Base-by-base conservation (phyloP, 2,329 filamentous ascomycete genomes). In the Colletotrichum magnum region DNA sequence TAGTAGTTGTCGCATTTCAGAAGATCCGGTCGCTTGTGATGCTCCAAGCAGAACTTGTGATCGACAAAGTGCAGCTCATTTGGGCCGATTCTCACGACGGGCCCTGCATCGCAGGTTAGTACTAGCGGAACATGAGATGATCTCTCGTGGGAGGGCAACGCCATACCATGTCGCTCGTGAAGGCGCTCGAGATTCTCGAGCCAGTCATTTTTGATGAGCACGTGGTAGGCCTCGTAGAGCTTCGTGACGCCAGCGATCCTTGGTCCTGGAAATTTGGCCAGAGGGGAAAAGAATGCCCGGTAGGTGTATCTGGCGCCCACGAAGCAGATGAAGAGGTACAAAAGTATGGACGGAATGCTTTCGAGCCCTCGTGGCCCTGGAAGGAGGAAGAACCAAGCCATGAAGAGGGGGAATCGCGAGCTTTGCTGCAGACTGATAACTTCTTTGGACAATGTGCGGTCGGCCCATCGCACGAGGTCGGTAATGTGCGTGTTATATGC, bases 221-320 rank as follows among this genome's bases (percentile, higher is more conserved):
- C 69, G 32, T 72, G 70, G 7, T 72, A 72, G 9, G 70, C 70
- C 39, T 72, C 71, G 58, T 71, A 72, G 2, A 71, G 61, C 21
- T 64, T 69, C 10, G 69, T 71, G 13, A 65, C 32, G 21, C 58
- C 66, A 0, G 65, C 69, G 24, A 66, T 13, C 12, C 47, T 64
- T 1, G 69, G 69, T 6, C 69, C 69, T 7, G 69, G 69, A 4
- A 71, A 69, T 4, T 45, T 60, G 3, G 69, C 50, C 3, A 71
- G 16, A 18, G 69, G 69, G 16, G 36, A 64, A n/a, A 71, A 15
- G 4, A 69, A 41, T 2, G 56, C 53, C 18, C 69, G 16, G 41
- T 69, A 61, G 4, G 36, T 45, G 28, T 59, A 70, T 26, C 57
- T 70, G 24, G 32, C 59, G 12, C 52, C 28, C 0, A 64, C 5